Conservation (phyloP, 305 asterid species). For the Nicotiana rustica region DNA sequence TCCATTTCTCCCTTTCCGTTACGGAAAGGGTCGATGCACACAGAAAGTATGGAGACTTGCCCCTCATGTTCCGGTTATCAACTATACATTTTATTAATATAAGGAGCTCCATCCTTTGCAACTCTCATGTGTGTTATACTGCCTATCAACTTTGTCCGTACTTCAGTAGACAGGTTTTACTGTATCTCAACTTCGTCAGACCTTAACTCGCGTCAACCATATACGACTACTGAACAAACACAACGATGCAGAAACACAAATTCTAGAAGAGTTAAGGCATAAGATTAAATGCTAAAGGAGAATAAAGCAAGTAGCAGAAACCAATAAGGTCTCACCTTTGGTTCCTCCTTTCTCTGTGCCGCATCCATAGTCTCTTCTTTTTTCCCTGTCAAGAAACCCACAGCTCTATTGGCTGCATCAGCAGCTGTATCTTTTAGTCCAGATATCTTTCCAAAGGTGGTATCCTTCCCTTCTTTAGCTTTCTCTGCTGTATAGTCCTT, state of each 20-base stretch:
- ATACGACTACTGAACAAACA: background rate
- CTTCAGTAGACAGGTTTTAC: background rate
- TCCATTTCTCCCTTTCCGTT: background rate
- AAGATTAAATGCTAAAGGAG: background rate
- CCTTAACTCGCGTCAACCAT: background rate
- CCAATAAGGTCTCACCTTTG: constrained; percentile 33
- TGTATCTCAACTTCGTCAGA: constrained; percentile 29
- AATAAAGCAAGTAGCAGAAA: background rate
- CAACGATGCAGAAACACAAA: background rate
- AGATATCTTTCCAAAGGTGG: constrained; percentile 51
- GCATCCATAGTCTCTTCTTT: constrained; percentile 54
- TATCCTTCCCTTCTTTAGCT: constrained; percentile 63
- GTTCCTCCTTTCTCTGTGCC: constrained; percentile 44
- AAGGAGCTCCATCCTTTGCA: constrained; percentile 30
- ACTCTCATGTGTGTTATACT: constrained; percentile 33
- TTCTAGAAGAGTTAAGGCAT: background rate
- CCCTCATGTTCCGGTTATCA: background rate
- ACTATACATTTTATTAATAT: background rate
- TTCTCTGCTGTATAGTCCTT: constrained; percentile 54
- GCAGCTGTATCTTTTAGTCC: constrained; percentile 71
- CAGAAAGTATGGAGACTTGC: background rate
- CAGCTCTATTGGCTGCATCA: constrained; percentile 60
- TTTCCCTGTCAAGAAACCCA: constrained; percentile 66
- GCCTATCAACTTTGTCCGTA: constrained; percentile 28
- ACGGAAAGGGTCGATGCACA: background rate